A percentile compares a stretch with the other conserved stretches of the same genome.
phyloP scores from a whole-genome alignment of 148 eudicot species.

The Diospyros lotus region DNA sequence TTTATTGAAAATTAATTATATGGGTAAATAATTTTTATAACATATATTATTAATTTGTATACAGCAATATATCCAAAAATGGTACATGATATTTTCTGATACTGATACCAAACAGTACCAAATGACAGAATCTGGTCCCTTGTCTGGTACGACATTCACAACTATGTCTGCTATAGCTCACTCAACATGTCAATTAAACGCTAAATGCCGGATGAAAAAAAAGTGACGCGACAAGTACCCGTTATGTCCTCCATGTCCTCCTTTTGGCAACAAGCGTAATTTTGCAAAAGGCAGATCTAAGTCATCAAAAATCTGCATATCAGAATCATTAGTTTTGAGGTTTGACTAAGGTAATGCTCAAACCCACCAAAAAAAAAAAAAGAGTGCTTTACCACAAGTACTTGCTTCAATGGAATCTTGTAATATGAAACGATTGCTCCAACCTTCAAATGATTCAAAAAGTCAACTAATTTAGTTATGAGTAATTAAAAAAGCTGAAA shows the following conservation, averaged over 20 bases:
- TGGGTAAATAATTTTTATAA: too few species aligned
- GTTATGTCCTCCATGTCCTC: slow-evolving; percentile 99
- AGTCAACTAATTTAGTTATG: slow-evolving; percentile 1
- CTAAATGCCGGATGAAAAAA: slow-evolving; percentile 4
- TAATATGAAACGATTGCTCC: slow-evolving; percentile 85
- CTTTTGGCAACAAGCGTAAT: slow-evolving; percentile 85
- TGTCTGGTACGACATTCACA: too few species aligned
- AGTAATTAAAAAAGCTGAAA: background rate
- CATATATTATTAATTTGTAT: too few species aligned
- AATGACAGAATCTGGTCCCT: too few species aligned
- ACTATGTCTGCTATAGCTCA: background rate
- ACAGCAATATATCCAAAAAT: too few species aligned
- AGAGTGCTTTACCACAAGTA: slow-evolving; percentile 66
- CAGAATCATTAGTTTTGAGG: slow-evolving; percentile 11
- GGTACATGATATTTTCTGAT: too few species aligned
- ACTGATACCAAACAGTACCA: too few species aligned
- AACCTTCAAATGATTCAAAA: slow-evolving; percentile 46
- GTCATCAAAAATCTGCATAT: slow-evolving; percentile 81
- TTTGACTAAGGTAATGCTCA: background rate
- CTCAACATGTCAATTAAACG: background rate
- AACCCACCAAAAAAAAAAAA: background rate
- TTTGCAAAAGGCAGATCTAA: slow-evolving; percentile 89
- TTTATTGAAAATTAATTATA: too few species aligned
- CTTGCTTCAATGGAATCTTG: slow-evolving; percentile 94
- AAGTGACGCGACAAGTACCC: slow-evolving; percentile 46